Base-by-base conservation (phyloP, 225 moss, liverwort and hornwort species). In the Polytrichum formosum region DNA sequence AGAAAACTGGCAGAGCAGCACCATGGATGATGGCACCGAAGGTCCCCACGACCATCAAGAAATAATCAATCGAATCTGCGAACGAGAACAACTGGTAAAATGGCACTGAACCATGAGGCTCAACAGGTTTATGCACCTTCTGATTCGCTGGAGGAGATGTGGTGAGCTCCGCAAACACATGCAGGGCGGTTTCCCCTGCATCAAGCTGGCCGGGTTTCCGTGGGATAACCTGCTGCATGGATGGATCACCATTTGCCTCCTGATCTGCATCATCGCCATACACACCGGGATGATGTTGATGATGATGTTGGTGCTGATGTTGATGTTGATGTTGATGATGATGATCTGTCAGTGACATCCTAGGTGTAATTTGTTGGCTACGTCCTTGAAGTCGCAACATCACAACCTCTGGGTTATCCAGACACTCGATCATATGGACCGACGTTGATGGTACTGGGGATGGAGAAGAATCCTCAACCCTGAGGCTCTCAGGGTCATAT, bases 51-150 rank as follows among this genome's bases (percentile, higher is more conserved):
- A 60, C 23, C 64, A 82, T 1, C 70, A 85, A 61, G 18, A 85
- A 46, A 27, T 82, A 79, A 55, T 85, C 85, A 13, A 73, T 75
- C 6, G 67, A 25, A 72, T 85, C 82, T 31, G 79, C 85, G 23
- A 77, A 85, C 29, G 77, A 35, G 26, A 85, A 67, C 20, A 85
- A 77, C 10, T 79, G 74, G 59, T 64, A 61, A 26, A 85, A 6
- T 16, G 82, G 60, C 28, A 79, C 85, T 19, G 82, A 22, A 1
- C 68, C 74, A 28, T 25, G 9, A 7, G 61, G 53, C 1, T 31
- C 54, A 28, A 2, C 33, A 7, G 37, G 61, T 26, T 75, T 56
- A 4, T 68, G 64, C 64, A 28, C 28, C 31, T 56, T 31, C 69
- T 70, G 53, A 29, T 6, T 10, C 31, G 5, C 19, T 55, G 55